Conservation (phyloP, 2,329 filamentous ascomycete genomes). For the Colletotrichum euphorbiae region DNA sequence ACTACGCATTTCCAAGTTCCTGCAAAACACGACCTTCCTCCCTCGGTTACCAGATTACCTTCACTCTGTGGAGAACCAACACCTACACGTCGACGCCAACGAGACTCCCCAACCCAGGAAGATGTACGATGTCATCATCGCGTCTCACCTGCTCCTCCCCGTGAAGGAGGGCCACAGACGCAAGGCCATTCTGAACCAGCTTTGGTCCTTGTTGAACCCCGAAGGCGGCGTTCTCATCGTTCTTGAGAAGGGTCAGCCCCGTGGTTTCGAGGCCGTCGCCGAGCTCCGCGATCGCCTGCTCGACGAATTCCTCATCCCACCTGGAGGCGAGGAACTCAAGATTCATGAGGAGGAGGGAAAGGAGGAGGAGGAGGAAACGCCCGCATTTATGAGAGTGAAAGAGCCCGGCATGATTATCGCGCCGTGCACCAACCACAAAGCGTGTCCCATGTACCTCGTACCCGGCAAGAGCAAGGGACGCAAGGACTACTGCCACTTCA, state of each 20-base stretch:
- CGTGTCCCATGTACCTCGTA: slow-evolving; percentile 88
- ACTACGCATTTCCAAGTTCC: slow-evolving; percentile 77
- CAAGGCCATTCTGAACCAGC: slow-evolving; percentile 83
- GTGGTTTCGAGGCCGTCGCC: slow-evolving; percentile 92
- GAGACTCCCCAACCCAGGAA: slow-evolving; percentile 72
- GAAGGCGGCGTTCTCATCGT: slow-evolving; percentile 88
- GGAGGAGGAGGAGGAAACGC: slow-evolving; percentile 53
- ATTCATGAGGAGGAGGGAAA: slow-evolving; percentile 46
- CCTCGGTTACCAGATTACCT: slow-evolving; percentile 91
- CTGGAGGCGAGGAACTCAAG: slow-evolving; percentile 55
- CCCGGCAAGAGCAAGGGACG: slow-evolving; percentile 78
- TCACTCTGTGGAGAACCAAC: slow-evolving; percentile 70
- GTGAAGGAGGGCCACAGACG: slow-evolving; percentile 81
- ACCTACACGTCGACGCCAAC: slow-evolving; percentile 69
- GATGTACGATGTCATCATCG: slow-evolving; percentile 89
- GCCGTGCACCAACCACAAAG: slow-evolving; percentile 88
- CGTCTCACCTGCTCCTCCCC: slow-evolving; percentile 84
- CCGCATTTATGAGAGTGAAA: slow-evolving; percentile 54
- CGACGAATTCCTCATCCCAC: slow-evolving; percentile 77
- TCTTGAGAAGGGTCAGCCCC: slow-evolving; percentile 89
- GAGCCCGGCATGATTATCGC: slow-evolving; percentile 75
- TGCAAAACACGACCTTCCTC: slow-evolving; percentile 92
- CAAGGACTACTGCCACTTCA: slow-evolving; percentile 92
- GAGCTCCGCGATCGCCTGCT: slow-evolving; percentile 84
- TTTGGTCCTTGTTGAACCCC: slow-evolving; percentile 88